A percentile compares a stretch with the other conserved stretches of the same genome.
phyloP scores from a whole-genome alignment of 2,329 filamentous ascomycete species.

The Rhytidhysteron rufulum region DNA sequence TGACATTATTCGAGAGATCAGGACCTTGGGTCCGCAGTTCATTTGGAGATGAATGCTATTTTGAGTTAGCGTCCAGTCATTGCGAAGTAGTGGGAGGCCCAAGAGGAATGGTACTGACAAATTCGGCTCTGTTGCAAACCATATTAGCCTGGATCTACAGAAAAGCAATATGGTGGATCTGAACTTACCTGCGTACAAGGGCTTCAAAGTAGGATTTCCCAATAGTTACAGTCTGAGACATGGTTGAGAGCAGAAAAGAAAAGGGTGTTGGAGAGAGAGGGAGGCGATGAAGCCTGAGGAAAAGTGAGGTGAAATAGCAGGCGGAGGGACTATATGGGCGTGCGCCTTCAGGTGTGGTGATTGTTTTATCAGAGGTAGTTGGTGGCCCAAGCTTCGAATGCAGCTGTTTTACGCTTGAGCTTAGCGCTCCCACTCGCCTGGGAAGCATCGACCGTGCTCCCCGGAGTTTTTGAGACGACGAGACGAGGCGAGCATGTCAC shows the following conservation, averaged over 20 bases:
- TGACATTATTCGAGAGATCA: conserved; percentile 41
- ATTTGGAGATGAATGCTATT: conserved; percentile 38
- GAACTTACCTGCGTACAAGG: conserved; percentile 56
- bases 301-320: background rate
- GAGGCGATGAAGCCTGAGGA: background rate
- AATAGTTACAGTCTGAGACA: conserved; percentile 51
- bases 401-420: too few relatives aligned
- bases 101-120: conserved; percentile 47
- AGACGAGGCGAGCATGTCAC: background rate
- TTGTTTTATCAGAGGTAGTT: too few relatives aligned
- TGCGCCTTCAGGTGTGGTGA: background rate
- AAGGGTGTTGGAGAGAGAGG: conserved; percentile 6
- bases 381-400: background rate
- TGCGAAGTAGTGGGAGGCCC: too few relatives aligned
- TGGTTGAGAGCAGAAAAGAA: conserved; percentile 15
- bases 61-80: too few relatives aligned
- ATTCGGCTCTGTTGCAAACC: conserved; percentile 40
- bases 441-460: background rate
- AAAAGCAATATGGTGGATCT: background rate
- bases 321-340: background rate
- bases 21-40: conserved; percentile 33
- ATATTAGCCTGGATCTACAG: conserved; percentile 17
- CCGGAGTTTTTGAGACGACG: background rate
- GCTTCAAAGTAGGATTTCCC: conserved; percentile 60
- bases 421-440: background rate